phyloP scores from a whole-genome alignment of 2,329 filamentous ascomycete species.

The Boeremia exigua region DNA sequence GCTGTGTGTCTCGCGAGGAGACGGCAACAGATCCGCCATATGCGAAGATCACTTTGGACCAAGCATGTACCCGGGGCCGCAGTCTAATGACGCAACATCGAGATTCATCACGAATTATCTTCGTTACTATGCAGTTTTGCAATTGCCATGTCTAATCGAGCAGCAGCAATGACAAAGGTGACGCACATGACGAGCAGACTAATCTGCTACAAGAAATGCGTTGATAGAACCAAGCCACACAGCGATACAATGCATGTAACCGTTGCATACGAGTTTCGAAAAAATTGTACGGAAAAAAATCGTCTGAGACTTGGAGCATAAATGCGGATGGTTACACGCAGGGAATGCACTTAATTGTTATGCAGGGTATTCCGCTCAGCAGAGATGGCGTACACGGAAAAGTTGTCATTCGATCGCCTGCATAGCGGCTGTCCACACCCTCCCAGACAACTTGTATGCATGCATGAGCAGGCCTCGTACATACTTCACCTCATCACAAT shows the following conservation, averaged over 20 bases:
- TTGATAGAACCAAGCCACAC: neutral
- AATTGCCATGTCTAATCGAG: constrained; percentile 7
- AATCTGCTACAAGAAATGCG: neutral
- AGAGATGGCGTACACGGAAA: constrained; percentile 22
- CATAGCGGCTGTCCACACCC: constrained; percentile 36
- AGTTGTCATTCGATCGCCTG: constrained; percentile 35
- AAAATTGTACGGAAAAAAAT: neutral
- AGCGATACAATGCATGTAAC: constrained; percentile 2
- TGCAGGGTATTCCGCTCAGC: constrained; percentile 31
- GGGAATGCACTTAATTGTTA: constrained; percentile 12
- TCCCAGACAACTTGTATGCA: constrained; percentile 26
- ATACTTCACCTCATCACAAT: constrained; percentile 24
- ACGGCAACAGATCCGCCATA: constrained; percentile 40
- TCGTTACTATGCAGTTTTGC: constrained; percentile 16
- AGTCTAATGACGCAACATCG: constrained; percentile 38
- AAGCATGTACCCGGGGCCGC: constrained; percentile 27
- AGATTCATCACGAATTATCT: constrained; percentile 19
- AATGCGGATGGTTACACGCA: constrained; percentile 9
- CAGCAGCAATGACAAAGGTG: neutral
- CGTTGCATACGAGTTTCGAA: neutral
- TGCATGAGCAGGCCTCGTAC: constrained; percentile 38
- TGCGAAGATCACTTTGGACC: constrained; percentile 31
- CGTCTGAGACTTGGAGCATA: constrained; percentile 6
- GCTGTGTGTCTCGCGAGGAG: constrained; percentile 40
- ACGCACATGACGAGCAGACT: neutral